Base-by-base conservation (phyloP, 805 yeast species). In the Starmerella vitae region DNA sequence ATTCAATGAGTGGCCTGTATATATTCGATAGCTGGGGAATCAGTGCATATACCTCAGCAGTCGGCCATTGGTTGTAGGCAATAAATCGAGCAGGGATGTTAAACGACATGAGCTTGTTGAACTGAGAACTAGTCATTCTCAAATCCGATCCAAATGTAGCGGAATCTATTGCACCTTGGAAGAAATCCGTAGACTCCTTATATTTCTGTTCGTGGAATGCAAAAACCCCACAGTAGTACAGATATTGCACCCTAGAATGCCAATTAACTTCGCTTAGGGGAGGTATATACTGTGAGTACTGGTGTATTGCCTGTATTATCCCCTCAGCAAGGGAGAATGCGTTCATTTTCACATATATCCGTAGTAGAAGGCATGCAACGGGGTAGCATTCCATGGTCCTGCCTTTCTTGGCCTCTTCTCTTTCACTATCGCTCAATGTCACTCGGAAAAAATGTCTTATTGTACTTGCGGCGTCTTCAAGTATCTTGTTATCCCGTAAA, bases 281-380 rank as follows among this genome's bases (percentile, higher is more conserved):
- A 6, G 53, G 46, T 14, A 49, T 30, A 12, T 30, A 34, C 10
- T 3, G 13, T 6, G 36, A 10, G 20, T 46, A 45, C 24, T 40
- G 41, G 1, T 24, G 26, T 10, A 48, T 30, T 3, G 50, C 52
- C 22, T 41, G 34, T 15, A 51, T 17, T 5, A 48, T 41, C 3
- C 53, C 54, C 8, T 46, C 48, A 12, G 52, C 53, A 15, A 49
- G 45, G 12, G 51, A 31, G 22, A 41, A 43, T 5, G 49, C 51
- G 12, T 41, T 34, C 37, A 52, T 39, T 8, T 38, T 26, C 29
- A 49, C 47, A 33, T 52, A 51, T 4, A 49, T 29, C 3, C 45
- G 33, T n/a, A 52, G 37, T 26, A 51, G 34, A 15, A 33, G 24
- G 12, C 42, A 45, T 3, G 45, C 41, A 2, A 46, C 19, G 18